Base-by-base conservation (phyloP, 495 filamentous ascomycete genomes). In the Penicillium maclennaniae region DNA sequence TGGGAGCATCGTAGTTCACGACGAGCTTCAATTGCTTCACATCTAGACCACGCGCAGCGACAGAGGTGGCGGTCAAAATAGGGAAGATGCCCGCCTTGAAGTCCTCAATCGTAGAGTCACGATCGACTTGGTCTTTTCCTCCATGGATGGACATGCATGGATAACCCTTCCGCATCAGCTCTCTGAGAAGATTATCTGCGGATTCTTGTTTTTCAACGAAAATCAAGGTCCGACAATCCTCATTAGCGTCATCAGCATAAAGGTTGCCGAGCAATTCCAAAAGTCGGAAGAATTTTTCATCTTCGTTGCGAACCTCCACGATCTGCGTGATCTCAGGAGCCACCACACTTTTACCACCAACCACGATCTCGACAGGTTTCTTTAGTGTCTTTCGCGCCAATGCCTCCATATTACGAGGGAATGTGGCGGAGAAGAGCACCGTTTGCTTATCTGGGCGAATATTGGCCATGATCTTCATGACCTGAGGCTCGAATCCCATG, bases 401-500 rank as follows among this genome's bases (percentile, higher is more conserved):
- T 1, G 86, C 87, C 63, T 96, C 91, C 86, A 99, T 95, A 49
- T 88, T 87, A 34, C 84, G 79, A n/a, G 93, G 93, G 74, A 97
- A 95, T 0, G 95, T 99, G 10, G 95, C 95, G 0, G 93, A 97
- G 69, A 97, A 97, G 17, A 97, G 75, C 17, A 97, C 89, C 0
- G 91, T 96, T 66, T 99, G 95, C 15, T 88, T 84, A 62, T 97
- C 85, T 0, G 93, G 91, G 40, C 95, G 86, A 54, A 95, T 86
- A 62, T 93, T 96, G 54, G 79, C 82, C 60, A 97, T 81, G 50
- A 99, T 92, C 68, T 95, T 97, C 87, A 92, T 93, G 43, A 99
- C 91, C 61, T 97, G 95, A 1, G 92, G 92, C 68, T 96, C 92
- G 55, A 99, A 97, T 6, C 95, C 95, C 95, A 99, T 97, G 66